Evolutionary conservation across 225 moss, liverwort and hornwort species (phyloP).

Genomic region (Physcomitrellopsis africana): DNA sequence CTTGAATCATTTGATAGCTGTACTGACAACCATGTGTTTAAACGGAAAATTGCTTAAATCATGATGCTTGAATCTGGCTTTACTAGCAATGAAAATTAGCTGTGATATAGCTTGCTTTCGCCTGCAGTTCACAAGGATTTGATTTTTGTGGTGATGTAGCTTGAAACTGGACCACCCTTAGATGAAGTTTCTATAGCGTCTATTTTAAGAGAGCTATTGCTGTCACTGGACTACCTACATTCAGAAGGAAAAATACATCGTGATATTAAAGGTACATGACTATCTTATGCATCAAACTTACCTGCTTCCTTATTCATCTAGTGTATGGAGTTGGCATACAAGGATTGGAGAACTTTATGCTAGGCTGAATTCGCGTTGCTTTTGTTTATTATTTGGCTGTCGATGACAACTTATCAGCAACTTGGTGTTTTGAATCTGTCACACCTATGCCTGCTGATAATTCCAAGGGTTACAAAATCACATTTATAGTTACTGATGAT

Average conservation of each 20-base stretch:
- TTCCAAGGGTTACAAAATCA: background rate
- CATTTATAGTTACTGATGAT: constrained; percentile 17
- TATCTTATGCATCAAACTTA: background rate
- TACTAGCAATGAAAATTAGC: background rate
- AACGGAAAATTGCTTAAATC: background rate
- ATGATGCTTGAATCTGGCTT: background rate
- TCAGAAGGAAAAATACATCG: constrained; percentile 86
- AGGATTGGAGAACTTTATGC: too few relatives aligned
- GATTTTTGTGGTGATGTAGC: constrained; percentile 40
- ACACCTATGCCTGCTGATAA: background rate
- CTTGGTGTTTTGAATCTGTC: background rate
- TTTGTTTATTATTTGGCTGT: background rate
- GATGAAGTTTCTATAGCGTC: constrained; percentile 86
- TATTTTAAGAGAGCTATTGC: constrained; percentile 70
- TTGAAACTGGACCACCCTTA: constrained; percentile 82
- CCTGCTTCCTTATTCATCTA: background rate
- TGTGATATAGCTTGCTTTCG: background rate
- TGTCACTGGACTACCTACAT: constrained; percentile 81
- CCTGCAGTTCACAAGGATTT: constrained; percentile 10
- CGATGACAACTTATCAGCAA: background rate
- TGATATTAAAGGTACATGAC: constrained; percentile 69
- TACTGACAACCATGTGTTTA: background rate
- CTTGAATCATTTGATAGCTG: background rate
- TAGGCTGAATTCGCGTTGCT: background rate
- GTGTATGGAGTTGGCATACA: background rate